phyloP scores from a whole-genome alignment of 495 filamentous ascomycete species.

The Friedmanniomyces endolithicus region DNA sequence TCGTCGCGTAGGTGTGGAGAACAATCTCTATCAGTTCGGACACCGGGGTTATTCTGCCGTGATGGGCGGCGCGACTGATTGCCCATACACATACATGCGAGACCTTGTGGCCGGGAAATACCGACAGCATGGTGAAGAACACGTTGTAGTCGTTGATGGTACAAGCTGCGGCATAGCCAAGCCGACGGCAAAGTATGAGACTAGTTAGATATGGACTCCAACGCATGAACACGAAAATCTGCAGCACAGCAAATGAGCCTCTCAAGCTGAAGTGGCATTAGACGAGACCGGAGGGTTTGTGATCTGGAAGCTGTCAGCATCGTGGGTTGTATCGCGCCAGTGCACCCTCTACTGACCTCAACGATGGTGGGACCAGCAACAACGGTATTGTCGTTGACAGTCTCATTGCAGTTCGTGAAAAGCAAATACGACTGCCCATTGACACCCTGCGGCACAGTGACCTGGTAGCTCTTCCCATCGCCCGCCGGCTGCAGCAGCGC shows the following conservation, averaged over 20 bases:
- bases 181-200: constrained; percentile 1
- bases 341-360: constrained; percentile 25
- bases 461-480: constrained; percentile 16
- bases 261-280: neutral
- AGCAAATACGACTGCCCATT: constrained; percentile 39
- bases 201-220: neutral
- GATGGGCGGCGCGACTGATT: constrained; percentile 13
- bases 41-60: constrained; percentile 15
- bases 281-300: neutral
- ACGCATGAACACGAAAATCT: neutral
- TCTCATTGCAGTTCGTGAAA: constrained; percentile 29
- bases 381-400: constrained; percentile 35
- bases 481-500: constrained; percentile 10
- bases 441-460: constrained; percentile 32
- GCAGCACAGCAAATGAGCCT: neutral
- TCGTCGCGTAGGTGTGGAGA: constrained; percentile 7
- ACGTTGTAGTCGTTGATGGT: constrained; percentile 14
- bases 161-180: constrained; percentile 8
- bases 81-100: constrained; percentile 19
- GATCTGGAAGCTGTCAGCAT: neutral
- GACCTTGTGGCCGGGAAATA: constrained; percentile 17
- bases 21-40: constrained; percentile 19
- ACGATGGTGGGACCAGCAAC: constrained; percentile 38
- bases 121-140: constrained; percentile 11
- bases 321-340: neutral